Evolutionary conservation across 257 asterid genomes (phyloP), one percentile per base, ranked within the genome.

Genomic region (Nemophila menziesii): DNA sequence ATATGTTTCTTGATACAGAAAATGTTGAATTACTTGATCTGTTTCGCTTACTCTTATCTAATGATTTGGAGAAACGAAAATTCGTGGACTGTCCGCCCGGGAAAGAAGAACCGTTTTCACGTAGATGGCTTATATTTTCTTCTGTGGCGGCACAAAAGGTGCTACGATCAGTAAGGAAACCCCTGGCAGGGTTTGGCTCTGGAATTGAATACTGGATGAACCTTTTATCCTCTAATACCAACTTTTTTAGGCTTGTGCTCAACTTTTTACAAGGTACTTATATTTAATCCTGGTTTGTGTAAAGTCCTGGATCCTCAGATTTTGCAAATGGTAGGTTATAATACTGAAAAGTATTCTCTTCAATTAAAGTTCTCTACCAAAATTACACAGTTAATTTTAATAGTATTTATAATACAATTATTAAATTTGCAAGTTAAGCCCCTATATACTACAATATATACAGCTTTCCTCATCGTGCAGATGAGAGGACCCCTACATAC

Each of bases 41-140:
- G 5, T 3, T 49, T 38, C 43, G 14, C 16, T 26, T 48, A 36
- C 39, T 54, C 14, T 23, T 55, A 11, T 48, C 56, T 8, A 50
- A 62, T 24, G 27, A 61, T 23, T 33, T 42, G 11, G 16, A 42
- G 8, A 54, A 44, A 10, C 40, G 49, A 27, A 34, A 49, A 36
- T 60, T 59, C 48, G 56, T 55, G 5, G 60, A 65, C 14, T 3
- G 49, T 43, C 54, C 46, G 12, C 22, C 24, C 20, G 63, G 2
- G 22, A 46, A 52, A 46, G 51, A 51, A 39, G 21, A 41, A 38
- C 36, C 53, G 12, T 29, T 29, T 29, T 65, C 2, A 54, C 64
- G 60, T 12, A 53, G 64, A 23, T 48, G 38, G 5, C 20, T 34
- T 10, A 56, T 61, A 16, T 47, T 46, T 15, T 21, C 56, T 26